Percentiles rank a stretch among this genome's conserved stretches.
phyloP scores from a whole-genome alignment of 768 basidiomycete genomes.

The Podaxis mareebaensis region DNA sequence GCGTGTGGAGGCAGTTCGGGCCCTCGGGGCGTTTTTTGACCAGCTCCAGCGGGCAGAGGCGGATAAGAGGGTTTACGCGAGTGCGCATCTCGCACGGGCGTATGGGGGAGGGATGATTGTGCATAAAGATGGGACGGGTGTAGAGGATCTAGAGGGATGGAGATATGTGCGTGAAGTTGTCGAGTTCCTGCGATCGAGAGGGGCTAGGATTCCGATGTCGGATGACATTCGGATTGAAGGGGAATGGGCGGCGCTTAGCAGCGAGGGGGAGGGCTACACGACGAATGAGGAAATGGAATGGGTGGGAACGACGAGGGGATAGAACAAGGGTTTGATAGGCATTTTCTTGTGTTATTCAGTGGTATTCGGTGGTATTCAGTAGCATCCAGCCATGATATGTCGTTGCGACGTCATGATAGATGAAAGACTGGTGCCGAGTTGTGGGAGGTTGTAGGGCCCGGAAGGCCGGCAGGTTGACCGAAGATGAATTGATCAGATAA shows the following conservation, averaged over 20 bases:
- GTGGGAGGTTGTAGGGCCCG: background rate
- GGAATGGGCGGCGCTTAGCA: constrained; percentile 75
- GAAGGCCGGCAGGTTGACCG: background rate
- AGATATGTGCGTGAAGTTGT: constrained; percentile 73
- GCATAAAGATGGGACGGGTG: constrained; percentile 21
- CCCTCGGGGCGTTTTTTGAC: constrained; percentile 71
- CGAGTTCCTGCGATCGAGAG: constrained; percentile 63
- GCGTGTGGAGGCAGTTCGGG: constrained; percentile 79
- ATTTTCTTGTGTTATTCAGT: background rate
- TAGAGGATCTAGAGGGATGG: constrained; percentile 44
- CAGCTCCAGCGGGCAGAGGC: constrained; percentile 48
- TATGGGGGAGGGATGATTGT: constrained; percentile 45
- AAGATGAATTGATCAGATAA: constrained; percentile 4
- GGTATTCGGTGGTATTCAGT: background rate
- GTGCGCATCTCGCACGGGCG: constrained; percentile 47
- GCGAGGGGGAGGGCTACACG: constrained; percentile 53
- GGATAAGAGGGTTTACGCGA: constrained; percentile 44
- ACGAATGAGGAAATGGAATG: constrained; percentile 33
- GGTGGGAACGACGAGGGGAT: constrained; percentile 9
- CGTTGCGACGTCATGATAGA: background rate
- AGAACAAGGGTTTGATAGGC: background rate
- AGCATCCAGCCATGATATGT: background rate
- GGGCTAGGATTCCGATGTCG: constrained; percentile 67
- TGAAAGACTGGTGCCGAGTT: background rate
- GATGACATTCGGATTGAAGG: constrained; percentile 47